Base-by-base conservation (phyloP, 345 rosid species). In the Turnera subulata region DNA sequence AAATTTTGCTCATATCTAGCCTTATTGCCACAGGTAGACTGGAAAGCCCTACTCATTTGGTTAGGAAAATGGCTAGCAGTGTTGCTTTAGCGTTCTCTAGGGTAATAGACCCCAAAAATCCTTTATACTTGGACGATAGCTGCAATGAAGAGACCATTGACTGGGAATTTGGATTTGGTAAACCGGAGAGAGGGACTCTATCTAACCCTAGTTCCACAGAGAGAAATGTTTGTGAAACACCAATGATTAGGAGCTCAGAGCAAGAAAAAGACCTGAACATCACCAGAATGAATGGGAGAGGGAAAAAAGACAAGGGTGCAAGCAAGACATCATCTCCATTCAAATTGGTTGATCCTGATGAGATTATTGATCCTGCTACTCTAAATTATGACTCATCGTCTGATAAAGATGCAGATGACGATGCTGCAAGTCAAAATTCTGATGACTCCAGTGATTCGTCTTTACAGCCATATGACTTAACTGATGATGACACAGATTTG, bases 21-120 rank as follows among this genome's bases (percentile, higher is more conserved):
- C 65, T 71, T 63, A 21, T 70, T 45, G 66, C 75, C 68, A 60
- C 86, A 93, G 97, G 83, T 70, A 89, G 99, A 74, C 82, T 93
- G 61, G 99, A 89, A 73, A 86, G 74, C 73, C 97, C 97, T 55
- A 68, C 78, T 66, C 78, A 82, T 76, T 57, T 81, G 48, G 61
- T 89, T 45, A 76, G 96, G 68, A 93, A 82, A 84, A 93, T 89
- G 99, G 97, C 88, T 32, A 79, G 91, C 77, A 65, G 77, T 74
- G 73, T 93, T 25, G 99, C 97, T 62, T 80, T 89, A 50, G 73
- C 72, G 58, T 86, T 93, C 75, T 93, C 99, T 43, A 85, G 80
- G 81, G 80, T 83, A 43, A 80, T 93, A 50, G 97, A 89, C 73
- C 99, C 97, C 25, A 86, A 76, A 63, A 89, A 84, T 71, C 96